Evolutionary conservation across 768 basidiomycete genomes (phyloP).

Genomic region (Calocybe cyanea): DNA sequence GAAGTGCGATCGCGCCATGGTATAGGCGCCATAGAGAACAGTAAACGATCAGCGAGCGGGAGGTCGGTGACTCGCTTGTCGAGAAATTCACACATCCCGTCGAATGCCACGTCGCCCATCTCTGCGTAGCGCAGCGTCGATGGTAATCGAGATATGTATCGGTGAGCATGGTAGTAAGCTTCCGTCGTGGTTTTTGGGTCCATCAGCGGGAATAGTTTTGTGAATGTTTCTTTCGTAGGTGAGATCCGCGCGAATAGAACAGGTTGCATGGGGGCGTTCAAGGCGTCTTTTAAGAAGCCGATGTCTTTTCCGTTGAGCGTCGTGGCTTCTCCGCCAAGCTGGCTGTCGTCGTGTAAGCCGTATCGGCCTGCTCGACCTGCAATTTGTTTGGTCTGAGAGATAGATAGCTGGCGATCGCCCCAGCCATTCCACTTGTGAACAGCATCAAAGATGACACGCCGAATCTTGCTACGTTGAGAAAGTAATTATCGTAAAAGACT

Average conservation of each 20-base stretch:
- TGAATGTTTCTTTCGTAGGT: conserved; percentile 14
- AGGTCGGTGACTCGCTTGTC: conserved; percentile 35
- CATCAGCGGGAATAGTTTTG: conserved; percentile 30
- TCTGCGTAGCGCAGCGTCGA: conserved; percentile 36
- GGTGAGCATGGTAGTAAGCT: conserved; percentile 45
- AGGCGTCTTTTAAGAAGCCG: conserved; percentile 48
- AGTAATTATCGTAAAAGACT: background rate
- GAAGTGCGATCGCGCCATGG: conserved; percentile 43
- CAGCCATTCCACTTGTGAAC: conserved; percentile 64
- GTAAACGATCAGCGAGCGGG: conserved; percentile 38
- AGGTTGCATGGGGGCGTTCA: conserved; percentile 46
- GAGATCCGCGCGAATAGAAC: conserved; percentile 52
- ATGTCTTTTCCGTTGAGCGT: conserved; percentile 66
- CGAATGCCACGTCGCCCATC: conserved; percentile 7
- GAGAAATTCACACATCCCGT: conserved; percentile 37
- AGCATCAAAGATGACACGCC: conserved; percentile 34
- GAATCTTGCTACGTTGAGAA: conserved; percentile 92
- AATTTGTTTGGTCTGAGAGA: conserved; percentile 89
- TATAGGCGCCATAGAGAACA: conserved; percentile 50
- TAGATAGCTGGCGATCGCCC: conserved; percentile 42
- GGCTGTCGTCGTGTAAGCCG: conserved; percentile 50
- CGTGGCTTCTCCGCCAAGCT: conserved; percentile 66
- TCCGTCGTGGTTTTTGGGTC: conserved; percentile 36
- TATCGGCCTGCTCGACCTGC: conserved; percentile 92
- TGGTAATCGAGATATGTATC: conserved; percentile 44